Percentiles rank a stretch among this genome's conserved stretches.
phyloP scores from a whole-genome alignment of 1,284 basidiomycete genomes.

The Exsudoporus floridanus region DNA sequence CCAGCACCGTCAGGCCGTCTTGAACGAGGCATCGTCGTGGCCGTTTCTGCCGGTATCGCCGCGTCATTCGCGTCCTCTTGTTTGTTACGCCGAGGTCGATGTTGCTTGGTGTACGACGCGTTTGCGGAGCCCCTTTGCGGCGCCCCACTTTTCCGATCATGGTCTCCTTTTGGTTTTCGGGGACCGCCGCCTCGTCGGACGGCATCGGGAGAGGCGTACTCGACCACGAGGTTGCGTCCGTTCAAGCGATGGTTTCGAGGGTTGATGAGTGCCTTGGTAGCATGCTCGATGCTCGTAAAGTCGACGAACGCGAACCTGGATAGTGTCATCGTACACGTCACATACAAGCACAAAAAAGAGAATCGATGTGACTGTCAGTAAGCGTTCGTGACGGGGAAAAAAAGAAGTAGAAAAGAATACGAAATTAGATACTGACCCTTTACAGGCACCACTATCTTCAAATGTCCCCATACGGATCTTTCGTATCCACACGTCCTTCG shows the following conservation, averaged over 20 bases:
- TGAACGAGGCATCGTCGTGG: not conserved
- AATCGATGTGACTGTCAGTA: slow-evolving; percentile 21
- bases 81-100: not conserved
- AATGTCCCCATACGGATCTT: slow-evolving; percentile 94
- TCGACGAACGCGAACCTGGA: slow-evolving; percentile 92
- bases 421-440: slow-evolving; percentile 63
- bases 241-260: slow-evolving; percentile 81
- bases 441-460: slow-evolving; percentile 91
- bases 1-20: slow-evolving; percentile 6
- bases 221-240: slow-evolving; percentile 84
- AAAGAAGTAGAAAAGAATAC: not conserved
- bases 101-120: slow-evolving; percentile 1
- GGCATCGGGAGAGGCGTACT: slow-evolving; percentile 85
- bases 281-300: slow-evolving; percentile 76
- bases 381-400: not conserved
- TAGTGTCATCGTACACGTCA: not conserved
- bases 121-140: slow-evolving; percentile 4
- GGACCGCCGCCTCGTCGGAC: slow-evolving; percentile 63
- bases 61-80: not conserved
- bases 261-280: slow-evolving; percentile 82
- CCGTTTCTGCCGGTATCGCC: not conserved
- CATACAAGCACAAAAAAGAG: not conserved
- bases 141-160: slow-evolving; percentile 3
- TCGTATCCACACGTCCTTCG: slow-evolving; percentile 68
- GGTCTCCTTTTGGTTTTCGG: slow-evolving; percentile 24